Conservation (phyloP, 768 basidiomycete species). For the Psilocybe sp. region DNA sequence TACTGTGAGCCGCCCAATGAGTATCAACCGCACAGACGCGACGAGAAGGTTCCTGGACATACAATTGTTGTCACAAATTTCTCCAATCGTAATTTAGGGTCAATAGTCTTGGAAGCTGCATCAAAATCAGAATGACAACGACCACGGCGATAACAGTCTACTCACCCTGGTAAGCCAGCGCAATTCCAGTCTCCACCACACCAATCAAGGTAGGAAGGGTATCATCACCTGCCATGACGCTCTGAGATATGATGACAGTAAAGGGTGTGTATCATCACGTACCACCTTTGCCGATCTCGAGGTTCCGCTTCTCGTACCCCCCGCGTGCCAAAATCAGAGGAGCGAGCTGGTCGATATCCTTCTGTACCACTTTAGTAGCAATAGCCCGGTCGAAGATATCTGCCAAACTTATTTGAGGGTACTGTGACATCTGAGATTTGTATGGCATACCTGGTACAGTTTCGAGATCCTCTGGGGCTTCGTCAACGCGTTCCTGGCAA, state of each 20-base stretch:
- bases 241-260: not conserved
- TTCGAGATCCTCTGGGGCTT: conserved; percentile 26
- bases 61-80: conserved; percentile 79
- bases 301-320: conserved; percentile 56
- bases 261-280: not conserved
- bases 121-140: not conserved
- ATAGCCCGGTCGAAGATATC: conserved; percentile 61
- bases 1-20: conserved; percentile 35
- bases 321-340: conserved; percentile 63
- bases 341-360: conserved; percentile 63
- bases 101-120: conserved; percentile 63
- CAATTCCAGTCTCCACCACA: conserved; percentile 62
- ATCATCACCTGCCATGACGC: conserved; percentile 35
- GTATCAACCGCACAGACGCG: not conserved
- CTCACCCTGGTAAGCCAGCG: conserved; percentile 55
- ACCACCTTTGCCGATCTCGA: conserved; percentile 47
- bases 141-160: not conserved
- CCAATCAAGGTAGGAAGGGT: conserved; percentile 50
- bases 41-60: conserved; percentile 25
- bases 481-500: conserved; percentile 40
- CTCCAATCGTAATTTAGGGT: conserved; percentile 77
- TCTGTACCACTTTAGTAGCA: conserved; percentile 48
- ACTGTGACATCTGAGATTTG: conserved; percentile 6
- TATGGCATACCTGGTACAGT: conserved; percentile 25
- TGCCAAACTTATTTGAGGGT: conserved; percentile 19